Evolutionary conservation across 495 filamentous ascomycete genomes (phyloP).

Genomic region (Talaromyces thailandensis): DNA sequence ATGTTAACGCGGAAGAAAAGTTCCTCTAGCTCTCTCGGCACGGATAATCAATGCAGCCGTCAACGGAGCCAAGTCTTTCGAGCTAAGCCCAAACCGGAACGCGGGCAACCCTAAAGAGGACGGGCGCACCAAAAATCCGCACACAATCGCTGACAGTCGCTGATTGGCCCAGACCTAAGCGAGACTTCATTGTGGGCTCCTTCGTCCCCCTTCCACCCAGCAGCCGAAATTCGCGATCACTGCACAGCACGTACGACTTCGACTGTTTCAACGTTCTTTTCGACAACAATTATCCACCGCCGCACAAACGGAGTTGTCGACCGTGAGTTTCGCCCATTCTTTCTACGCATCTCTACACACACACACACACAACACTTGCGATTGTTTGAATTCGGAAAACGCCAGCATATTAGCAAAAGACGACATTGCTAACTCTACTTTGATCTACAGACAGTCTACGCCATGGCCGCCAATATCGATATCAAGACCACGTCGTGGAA

Average conservation of each 20-base stretch:
- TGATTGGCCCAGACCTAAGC: slow-evolving; percentile 24
- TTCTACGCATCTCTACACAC: background rate
- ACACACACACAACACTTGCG: background rate
- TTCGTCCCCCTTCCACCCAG: background rate
- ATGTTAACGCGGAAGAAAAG: background rate
- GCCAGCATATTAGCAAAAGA: background rate
- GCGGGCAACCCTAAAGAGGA: slow-evolving; percentile 9
- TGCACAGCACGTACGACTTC: slow-evolving; percentile 25
- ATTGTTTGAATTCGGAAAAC: background rate
- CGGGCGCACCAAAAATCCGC: slow-evolving; percentile 30
- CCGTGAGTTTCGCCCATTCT: slow-evolving; percentile 27
- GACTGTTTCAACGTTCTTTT: slow-evolving; percentile 31
- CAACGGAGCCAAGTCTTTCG: background rate
- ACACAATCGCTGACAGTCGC: slow-evolving; percentile 13
- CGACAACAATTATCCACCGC: slow-evolving; percentile 35
- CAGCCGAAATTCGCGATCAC: slow-evolving; percentile 35
- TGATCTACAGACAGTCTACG: slow-evolving; percentile 25
- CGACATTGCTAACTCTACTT: background rate
- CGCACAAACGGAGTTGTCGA: slow-evolving; percentile 35
- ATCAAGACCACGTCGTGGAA: slow-evolving; percentile 75
- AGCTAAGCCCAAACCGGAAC: background rate
- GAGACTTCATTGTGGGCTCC: slow-evolving; percentile 24
- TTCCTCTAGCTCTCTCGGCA: background rate
- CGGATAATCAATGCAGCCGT: background rate
- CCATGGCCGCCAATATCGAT: slow-evolving; percentile 57